Base-by-base conservation (phyloP, 352 stramenopile genomes). In the Phytophthora multivora region DNA sequence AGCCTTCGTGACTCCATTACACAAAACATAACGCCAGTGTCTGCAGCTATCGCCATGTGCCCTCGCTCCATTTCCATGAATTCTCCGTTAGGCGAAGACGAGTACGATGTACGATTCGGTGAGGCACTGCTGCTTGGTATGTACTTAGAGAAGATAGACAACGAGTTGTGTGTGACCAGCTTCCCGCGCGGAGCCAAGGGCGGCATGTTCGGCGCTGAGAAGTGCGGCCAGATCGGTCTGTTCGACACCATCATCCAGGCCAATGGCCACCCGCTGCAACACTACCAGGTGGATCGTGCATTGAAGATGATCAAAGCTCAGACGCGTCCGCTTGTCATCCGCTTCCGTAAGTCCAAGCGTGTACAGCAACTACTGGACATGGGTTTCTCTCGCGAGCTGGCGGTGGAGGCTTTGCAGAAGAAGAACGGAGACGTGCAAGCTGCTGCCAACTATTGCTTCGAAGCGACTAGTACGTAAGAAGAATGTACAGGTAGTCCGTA, bases 271-370 rank as follows among this genome's bases (percentile, higher is more conserved):
- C 82, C 83, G 26, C 71, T 94, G 38, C 81, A 91, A 55, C 86
- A 94, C 48, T 94, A 94, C 59, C 75, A 88, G 25, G 83, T 93
- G 33, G 83, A 94, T 45, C 80, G 86, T 26, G 86, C 83, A 2
- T 66, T 94, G 31, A 92, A 94, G 65, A 90, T 94, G 81, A 90
- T 94, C 56, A 91, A 91, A 56, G 86, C 77, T 31, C 86, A 94
- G 66, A 82, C 65, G 5, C 79, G 86, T 26, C 86, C 86, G 49
- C 77, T 94, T 26, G 54, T 91, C n/a, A 79, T 94, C 52, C 86
- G 86, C 4, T 93, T 94, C 63, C 71, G 81, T 18, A 75, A 78
- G 36, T 94, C 86, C 15, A 69, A 68, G 39, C 83, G 82, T 33
- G 79, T 93, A 16, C 53, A 78, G 47, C 75, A 84, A 39, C 66